These are phyloP conservation scores for Chalciporus sp. DNA, from an alignment of 1,284 basidiomycete species.

Conservation along the genomic window DNA sequence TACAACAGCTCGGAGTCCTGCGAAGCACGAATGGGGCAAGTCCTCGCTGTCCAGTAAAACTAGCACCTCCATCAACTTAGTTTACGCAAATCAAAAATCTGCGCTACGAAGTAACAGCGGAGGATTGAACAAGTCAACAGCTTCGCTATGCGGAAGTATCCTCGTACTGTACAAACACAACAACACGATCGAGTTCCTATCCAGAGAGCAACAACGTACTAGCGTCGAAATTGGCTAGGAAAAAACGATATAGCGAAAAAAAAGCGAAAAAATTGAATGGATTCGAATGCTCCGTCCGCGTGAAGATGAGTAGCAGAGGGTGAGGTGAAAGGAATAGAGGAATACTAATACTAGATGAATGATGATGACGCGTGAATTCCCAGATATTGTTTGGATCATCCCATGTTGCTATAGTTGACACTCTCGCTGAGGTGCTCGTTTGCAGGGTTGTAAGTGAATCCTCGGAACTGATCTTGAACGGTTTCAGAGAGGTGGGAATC, in stretches of 20 bases:
- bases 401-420: conserved; percentile 56
- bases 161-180: background rate
- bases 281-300: background rate
- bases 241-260: background rate
- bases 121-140: background rate
- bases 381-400: conserved; percentile 13
- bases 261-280: background rate
- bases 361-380: conserved; percentile 14
- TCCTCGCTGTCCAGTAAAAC: background rate
- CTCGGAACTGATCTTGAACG: conserved; percentile 92
- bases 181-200: background rate
- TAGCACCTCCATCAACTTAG: background rate
- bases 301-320: background rate
- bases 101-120: background rate
- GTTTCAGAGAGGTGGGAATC: conserved; percentile 92
- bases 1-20: too few relatives aligned
- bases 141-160: too few relatives aligned
- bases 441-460: conserved; percentile 82
- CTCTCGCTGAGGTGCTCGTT: conserved; percentile 82
- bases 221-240: background rate
- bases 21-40: background rate
- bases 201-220: background rate
- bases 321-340: background rate
- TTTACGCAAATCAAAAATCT: background rate
- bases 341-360: background rate